phyloP scores from a whole-genome alignment of 495 filamentous ascomycete genomes.

The Neurospora terricola region DNA sequence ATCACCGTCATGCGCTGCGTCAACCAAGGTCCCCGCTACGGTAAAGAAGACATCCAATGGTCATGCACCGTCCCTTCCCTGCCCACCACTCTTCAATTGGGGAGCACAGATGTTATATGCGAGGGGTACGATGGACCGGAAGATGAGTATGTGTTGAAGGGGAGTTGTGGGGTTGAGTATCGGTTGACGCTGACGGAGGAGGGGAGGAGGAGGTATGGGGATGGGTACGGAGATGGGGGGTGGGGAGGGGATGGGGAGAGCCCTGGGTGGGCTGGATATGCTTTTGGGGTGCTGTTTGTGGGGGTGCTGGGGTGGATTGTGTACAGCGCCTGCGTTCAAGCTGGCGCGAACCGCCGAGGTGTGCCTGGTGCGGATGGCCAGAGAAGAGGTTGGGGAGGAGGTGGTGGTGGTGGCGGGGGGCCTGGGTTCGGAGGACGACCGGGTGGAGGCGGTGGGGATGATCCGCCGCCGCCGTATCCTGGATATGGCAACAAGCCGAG shows the following conservation, averaged over 20 bases:
- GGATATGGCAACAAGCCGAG: slow-evolving; percentile 13
- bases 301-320: slow-evolving; percentile 42
- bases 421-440: slow-evolving; percentile 40
- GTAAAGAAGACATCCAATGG: slow-evolving; percentile 71
- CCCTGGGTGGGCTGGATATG: slow-evolving; percentile 11
- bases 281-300: slow-evolving; percentile 31
- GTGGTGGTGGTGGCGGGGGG: slow-evolving; percentile 21
- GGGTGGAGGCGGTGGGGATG: slow-evolving; percentile 39
- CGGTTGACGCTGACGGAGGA: slow-evolving; percentile 66
- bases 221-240: not conserved
- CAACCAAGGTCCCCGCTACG: slow-evolving; percentile 67
- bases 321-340: slow-evolving; percentile 29
- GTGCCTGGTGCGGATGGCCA: slow-evolving; percentile 6
- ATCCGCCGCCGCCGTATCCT: slow-evolving; percentile 50
- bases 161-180: slow-evolving; percentile 92
- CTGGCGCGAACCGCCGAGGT: not conserved
- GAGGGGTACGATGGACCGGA: slow-evolving; percentile 72
- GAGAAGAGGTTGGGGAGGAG: slow-evolving; percentile 17
- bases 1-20: slow-evolving; percentile 80
- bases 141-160: slow-evolving; percentile 77
- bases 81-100: slow-evolving; percentile 78
- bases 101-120: slow-evolving; percentile 82
- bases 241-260: not conserved
- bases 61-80: slow-evolving; percentile 64
- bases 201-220: slow-evolving; percentile 58